Conservation (phyloP, 1,284 basidiomycete species). For the Cryptococcus hybrid region DNA sequence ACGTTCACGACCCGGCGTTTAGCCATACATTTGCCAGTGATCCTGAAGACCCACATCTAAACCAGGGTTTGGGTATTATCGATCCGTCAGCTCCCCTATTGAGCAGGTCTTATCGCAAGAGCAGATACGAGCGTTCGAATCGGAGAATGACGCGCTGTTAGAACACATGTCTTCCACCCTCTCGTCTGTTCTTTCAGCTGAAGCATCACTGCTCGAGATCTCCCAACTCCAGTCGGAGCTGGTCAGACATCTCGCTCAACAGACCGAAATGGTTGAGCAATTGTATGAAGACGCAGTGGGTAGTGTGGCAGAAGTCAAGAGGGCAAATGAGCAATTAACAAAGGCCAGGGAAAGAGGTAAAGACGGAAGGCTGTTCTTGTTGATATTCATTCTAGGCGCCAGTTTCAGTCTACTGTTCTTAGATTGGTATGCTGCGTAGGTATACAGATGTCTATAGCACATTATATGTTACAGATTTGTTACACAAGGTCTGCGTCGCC, state of each 20-base stretch:
- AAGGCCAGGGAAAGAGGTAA: conserved; percentile 55
- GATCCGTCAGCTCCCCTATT: conserved; percentile 35
- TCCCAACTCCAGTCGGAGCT: conserved; percentile 58
- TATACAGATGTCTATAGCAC: neutral
- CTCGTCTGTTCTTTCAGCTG: conserved; percentile 53
- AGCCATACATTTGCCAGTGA: neutral
- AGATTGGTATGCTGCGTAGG: conserved; percentile 51
- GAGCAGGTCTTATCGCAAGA: conserved; percentile 41
- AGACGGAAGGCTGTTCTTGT: conserved; percentile 54
- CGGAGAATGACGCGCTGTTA: conserved; percentile 55
- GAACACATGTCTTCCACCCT: conserved; percentile 54
- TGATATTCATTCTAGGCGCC: conserved; percentile 56
- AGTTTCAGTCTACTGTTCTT: conserved; percentile 56
- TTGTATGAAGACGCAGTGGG: conserved; percentile 57
- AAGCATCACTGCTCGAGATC: conserved; percentile 56
- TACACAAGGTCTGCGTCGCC: neutral
- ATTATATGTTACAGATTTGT: neutral
- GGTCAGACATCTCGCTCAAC: conserved; percentile 55
- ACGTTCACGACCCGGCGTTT: conserved; percentile 13
- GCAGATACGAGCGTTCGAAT: conserved; percentile 57
- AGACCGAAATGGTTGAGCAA: conserved; percentile 56
- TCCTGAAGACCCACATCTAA: neutral
- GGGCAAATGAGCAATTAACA: conserved; percentile 57
- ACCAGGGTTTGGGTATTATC: conserved; percentile 14
- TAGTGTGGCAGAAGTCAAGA: conserved; percentile 53